Percentiles rank a stretch among this genome's conserved stretches.
Evolutionary conservation across 129 eudicot species (phyloP).

Genomic region (Calendula officinalis): DNA sequence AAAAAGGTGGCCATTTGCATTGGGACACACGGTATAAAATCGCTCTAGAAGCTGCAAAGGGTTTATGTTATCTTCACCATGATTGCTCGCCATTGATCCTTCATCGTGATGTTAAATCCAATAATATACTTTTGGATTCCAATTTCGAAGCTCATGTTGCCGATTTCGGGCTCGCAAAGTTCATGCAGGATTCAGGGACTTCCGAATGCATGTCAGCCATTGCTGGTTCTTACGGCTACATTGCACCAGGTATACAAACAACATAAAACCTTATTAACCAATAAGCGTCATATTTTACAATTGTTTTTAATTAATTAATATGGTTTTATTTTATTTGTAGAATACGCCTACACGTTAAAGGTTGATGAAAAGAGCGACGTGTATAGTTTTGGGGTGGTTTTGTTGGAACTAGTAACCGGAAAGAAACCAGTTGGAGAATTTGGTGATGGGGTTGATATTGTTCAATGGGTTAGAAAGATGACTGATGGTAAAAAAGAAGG

Average conservation of each 20-base stretch:
- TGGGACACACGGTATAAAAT: constrained; percentile 86
- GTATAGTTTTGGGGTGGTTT: constrained; percentile 85
- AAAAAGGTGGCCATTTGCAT: constrained; percentile 83
- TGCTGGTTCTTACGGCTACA: constrained; percentile 91
- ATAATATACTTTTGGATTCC: constrained; percentile 69
- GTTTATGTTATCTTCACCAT: constrained; percentile 81
- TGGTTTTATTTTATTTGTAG: constrained; percentile 31
- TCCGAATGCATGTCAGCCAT: constrained; percentile 95
- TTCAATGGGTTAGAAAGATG: constrained; percentile 81
- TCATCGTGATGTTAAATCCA: constrained; percentile 88
- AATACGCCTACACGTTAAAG: constrained; percentile 85
- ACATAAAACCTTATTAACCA: neutral
- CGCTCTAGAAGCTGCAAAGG: constrained; percentile 82
- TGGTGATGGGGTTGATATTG: constrained; percentile 90
- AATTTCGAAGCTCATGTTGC: constrained; percentile 87
- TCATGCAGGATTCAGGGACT: constrained; percentile 84
- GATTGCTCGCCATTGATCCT: constrained; percentile 84
- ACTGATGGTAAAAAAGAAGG: constrained; percentile 74
- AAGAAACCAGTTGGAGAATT: constrained; percentile 86
- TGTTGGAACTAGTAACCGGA: constrained; percentile 72
- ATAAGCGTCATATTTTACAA: neutral
- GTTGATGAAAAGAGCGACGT: constrained; percentile 95
- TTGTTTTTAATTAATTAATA: neutral
- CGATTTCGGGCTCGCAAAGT: constrained; percentile 89
- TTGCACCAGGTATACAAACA: constrained; percentile 94